Conservation (phyloP, 1,139 yeast genomes). For the Wickerhamomyces sp. region DNA sequence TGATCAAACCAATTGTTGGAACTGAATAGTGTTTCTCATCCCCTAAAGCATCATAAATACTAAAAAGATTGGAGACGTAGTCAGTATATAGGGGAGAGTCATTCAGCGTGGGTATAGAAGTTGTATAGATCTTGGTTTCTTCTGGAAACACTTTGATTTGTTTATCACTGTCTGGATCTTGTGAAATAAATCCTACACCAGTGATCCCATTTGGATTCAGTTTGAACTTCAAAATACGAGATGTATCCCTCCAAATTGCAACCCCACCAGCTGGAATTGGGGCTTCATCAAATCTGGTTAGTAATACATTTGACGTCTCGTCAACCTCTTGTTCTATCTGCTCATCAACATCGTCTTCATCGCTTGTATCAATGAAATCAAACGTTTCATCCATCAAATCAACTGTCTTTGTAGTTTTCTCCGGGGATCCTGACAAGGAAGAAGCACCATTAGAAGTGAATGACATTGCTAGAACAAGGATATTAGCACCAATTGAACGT, state of each 20-base stretch:
- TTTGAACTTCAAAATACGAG: conserved; percentile 36
- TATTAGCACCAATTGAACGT: too few relatives aligned
- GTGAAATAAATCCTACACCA: conserved; percentile 36
- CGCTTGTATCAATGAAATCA: conserved; percentile 13
- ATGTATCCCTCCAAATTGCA: conserved; percentile 24
- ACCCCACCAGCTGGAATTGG: conserved; percentile 29
- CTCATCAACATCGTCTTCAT: conserved; percentile 17
- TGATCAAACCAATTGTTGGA: conserved; percentile 34
- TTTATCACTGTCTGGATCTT: conserved; percentile 24
- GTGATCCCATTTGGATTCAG: conserved; percentile 35
- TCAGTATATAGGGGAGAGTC: conserved; percentile 31
- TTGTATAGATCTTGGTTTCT: conserved; percentile 34
- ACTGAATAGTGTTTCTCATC: conserved; percentile 32
- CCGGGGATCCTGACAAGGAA: not conserved
- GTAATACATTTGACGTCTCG: conserved; percentile 32
- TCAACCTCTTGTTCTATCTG: conserved; percentile 31
- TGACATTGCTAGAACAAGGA: not conserved
- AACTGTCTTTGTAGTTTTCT: conserved; percentile 11
- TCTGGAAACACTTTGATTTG: conserved; percentile 21
- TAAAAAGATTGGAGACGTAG: conserved; percentile 34
- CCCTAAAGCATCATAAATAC: conserved; percentile 32
- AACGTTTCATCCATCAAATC: conserved; percentile 13
- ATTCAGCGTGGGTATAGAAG: conserved; percentile 33
- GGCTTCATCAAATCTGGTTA: conserved; percentile 31
- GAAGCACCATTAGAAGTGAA: not conserved